Evolutionary conservation across 2,329 filamentous ascomycete species (phyloP).

Genomic region (Fusarium gaditjirri): DNA sequence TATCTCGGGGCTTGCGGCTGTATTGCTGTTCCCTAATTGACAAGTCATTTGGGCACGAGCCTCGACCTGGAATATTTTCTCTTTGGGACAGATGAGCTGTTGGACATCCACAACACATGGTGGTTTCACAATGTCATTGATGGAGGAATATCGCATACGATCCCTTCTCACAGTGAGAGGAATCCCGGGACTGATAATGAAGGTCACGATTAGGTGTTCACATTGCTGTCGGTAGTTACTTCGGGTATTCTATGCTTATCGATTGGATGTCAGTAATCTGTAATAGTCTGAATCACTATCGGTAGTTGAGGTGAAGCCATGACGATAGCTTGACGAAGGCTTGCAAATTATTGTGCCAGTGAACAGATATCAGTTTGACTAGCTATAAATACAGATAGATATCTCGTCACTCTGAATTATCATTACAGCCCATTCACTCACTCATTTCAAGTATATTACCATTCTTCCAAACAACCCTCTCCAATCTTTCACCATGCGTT

Average conservation of each 20-base stretch:
- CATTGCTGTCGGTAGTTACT: no score
- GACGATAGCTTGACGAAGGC: no score
- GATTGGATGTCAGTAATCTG: no score
- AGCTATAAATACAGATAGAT: not conserved
- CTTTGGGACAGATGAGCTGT: no score
- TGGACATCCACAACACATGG: not conserved
- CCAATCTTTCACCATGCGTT: not conserved
- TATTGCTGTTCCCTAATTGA: not conserved
- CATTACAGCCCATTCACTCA: not conserved
- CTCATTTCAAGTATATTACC: not conserved
- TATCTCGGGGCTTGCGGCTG: no score
- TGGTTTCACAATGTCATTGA: not conserved
- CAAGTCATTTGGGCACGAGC: no score
- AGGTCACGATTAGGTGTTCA: no score
- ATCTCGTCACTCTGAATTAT: fast-evolving
- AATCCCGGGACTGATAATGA: not conserved
- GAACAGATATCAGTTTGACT: not conserved
- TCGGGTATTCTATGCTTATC: no score
- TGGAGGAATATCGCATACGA: no score
- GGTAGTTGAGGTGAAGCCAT: not conserved
- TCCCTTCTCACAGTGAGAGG: not conserved
- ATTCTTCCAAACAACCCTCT: not conserved
- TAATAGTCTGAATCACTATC: not conserved
- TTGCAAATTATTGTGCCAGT: no score
- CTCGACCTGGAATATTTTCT: not conserved